These are phyloP conservation scores for Elasticomyces elasticus DNA, from an alignment of 495 filamentous ascomycete species.

Conservation along the genomic window DNA sequence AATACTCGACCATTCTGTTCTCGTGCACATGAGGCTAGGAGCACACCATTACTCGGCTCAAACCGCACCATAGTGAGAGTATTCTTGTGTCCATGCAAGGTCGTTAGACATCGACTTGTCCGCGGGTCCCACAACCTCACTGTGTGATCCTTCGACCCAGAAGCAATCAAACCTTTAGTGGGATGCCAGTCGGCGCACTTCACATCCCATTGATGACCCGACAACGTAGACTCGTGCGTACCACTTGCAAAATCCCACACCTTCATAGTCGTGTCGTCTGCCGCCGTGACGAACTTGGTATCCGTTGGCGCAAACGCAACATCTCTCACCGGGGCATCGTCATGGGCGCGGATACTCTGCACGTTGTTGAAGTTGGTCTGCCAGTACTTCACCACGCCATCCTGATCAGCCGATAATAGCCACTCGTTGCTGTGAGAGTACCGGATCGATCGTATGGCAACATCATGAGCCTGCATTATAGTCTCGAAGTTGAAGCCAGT, in stretches of 20 bases:
- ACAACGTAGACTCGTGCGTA: constrained; percentile 65
- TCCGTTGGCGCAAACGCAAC: constrained; percentile 91
- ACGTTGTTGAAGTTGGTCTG: constrained; percentile 99
- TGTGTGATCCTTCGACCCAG: constrained; percentile 91
- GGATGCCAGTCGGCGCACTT: constrained; percentile 97
- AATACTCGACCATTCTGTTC: constrained; percentile 88
- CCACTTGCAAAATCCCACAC: constrained; percentile 94
- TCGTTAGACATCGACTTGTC: constrained; percentile 79
- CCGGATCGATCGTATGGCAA: constrained; percentile 72
- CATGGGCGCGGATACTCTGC: constrained; percentile 83
- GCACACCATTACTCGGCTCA: constrained; percentile 67
- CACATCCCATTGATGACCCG: constrained; percentile 91
- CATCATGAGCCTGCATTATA: constrained; percentile 71
- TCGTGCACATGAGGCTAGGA: constrained; percentile 82
- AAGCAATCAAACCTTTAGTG: constrained; percentile 85
- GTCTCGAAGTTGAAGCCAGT: constrained; percentile 99
- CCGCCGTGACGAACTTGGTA: constrained; percentile 89
- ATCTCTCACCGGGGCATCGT: constrained; percentile 69
- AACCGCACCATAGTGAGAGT: constrained; percentile 84
- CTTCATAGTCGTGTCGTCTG: constrained; percentile 84
- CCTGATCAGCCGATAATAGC: constrained; percentile 91
- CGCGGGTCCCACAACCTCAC: constrained; percentile 97
- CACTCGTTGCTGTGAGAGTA: constrained; percentile 96
- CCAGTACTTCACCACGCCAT: constrained; percentile 96
- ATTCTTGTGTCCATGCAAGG: constrained; percentile 94